Evolutionary conservation across 148 eudicot genomes (phyloP).

Genomic region (Mesembryanthemum crystallinum): DNA sequence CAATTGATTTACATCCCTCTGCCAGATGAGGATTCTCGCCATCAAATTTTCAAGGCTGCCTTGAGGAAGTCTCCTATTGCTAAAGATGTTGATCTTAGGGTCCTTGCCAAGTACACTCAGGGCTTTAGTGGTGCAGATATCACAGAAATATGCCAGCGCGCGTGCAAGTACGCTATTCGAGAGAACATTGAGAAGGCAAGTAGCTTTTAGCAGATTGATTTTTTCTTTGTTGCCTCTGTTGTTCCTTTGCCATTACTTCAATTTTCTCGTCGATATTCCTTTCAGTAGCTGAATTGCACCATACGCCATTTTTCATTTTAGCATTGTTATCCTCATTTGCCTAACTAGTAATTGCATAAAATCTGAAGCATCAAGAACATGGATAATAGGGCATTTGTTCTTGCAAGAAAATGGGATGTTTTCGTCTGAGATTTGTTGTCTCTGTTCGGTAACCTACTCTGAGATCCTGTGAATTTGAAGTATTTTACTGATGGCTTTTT

Average conservation of each 20-base stretch:
- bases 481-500: no score
- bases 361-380: no score
- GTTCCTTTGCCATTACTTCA: not conserved
- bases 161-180: slow-evolving; percentile 55
- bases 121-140: slow-evolving; percentile 53
- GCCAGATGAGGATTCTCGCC: slow-evolving; percentile 55
- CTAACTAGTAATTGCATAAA: no score
- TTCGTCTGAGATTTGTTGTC: no score
- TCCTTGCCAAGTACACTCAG: slow-evolving; percentile 49
- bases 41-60: slow-evolving; percentile 46
- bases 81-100: slow-evolving; percentile 48
- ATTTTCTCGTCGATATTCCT: no score
- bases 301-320: no score
- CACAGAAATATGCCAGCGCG: slow-evolving; percentile 51
- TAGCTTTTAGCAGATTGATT: not conserved
- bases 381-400: no score
- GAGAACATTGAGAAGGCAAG: slow-evolving; percentile 55
- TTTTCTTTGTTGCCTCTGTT: not conserved
- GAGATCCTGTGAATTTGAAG: no score
- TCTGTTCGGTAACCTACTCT: no score
- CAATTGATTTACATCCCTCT: slow-evolving; percentile 57
- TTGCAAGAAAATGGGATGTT: no score
- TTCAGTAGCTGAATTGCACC: no score
- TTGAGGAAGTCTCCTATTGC: slow-evolving; percentile 49
- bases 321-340: no score